phyloP scores from a whole-genome alignment of 306 rosid genomes.

The Trifolium fragiferum region DNA sequence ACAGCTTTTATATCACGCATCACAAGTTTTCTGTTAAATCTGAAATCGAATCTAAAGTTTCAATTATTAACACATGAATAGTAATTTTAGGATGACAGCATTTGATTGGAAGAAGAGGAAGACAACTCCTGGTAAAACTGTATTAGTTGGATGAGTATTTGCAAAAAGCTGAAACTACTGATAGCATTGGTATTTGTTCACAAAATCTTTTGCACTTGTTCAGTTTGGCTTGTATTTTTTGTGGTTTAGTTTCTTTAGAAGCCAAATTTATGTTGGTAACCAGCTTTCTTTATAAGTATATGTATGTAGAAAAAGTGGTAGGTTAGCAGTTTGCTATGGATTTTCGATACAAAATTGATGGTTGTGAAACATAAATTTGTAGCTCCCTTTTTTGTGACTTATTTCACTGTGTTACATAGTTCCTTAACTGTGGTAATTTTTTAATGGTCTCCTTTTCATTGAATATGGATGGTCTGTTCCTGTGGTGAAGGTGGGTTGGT shows the following conservation, averaged over 20 bases:
- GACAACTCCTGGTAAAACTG: slow-evolving; percentile 7
- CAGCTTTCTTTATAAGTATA: neutral
- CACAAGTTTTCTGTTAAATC: slow-evolving; percentile 4
- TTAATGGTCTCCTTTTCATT: neutral
- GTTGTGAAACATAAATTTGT: neutral
- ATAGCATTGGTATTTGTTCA: neutral
- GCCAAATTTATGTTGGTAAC: slow-evolving; percentile 7
- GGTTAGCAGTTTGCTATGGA: neutral
- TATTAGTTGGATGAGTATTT: slow-evolving; percentile 15
- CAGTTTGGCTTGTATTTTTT: slow-evolving; percentile 8
- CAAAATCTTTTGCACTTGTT: neutral
- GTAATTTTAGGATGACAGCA: slow-evolving; percentile 18
- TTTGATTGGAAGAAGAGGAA: slow-evolving; percentile 14
- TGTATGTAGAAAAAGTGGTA: neutral
- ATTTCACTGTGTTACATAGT: neutral
- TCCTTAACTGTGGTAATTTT: slow-evolving; percentile 10
- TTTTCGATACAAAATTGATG: neutral
- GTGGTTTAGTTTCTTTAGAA: slow-evolving; percentile 25
- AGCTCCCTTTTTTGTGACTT: slow-evolving; percentile 19
- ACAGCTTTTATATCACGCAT: neutral
- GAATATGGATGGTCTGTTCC: slow-evolving; percentile 3
- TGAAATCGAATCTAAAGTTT: neutral
- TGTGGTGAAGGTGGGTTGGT: neutral
- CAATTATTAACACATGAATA: neutral
- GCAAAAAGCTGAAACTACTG: slow-evolving; percentile 21